Percentiles rank a stretch among this genome's conserved stretches.
These are phyloP conservation scores for Neurospora sp. DNA, from an alignment of 495 filamentous ascomycete genomes.

Conservation along the genomic window DNA sequence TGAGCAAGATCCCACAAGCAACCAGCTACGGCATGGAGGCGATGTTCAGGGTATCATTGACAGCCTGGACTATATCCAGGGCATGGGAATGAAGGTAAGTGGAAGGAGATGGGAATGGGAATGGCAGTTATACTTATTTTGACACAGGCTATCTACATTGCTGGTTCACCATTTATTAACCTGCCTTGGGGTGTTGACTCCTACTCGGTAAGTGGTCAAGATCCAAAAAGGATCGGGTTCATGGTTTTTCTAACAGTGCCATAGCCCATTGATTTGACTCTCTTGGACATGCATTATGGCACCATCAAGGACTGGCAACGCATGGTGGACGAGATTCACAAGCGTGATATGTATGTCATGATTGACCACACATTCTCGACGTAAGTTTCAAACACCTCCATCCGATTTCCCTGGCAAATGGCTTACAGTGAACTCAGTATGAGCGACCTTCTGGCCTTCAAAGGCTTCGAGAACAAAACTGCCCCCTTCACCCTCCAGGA, in stretches of 20 bases:
- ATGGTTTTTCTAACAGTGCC: constrained; percentile 2
- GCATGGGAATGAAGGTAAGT: constrained; percentile 54
- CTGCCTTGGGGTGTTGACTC: constrained; percentile 42
- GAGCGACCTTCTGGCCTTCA: constrained; percentile 47
- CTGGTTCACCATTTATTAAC: constrained; percentile 42
- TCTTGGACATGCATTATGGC: constrained; percentile 22
- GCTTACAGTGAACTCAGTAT: constrained; percentile 25
- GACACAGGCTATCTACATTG: constrained; percentile 54
- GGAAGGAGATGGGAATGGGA: neutral
- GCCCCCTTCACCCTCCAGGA: constrained; percentile 44
- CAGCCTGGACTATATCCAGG: constrained; percentile 62
- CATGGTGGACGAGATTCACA: constrained; percentile 55
- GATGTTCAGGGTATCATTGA: constrained; percentile 55
- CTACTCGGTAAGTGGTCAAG: constrained; percentile 29
- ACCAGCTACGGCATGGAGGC: constrained; percentile 61
- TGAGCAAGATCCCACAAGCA: constrained; percentile 57
- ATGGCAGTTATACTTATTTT: neutral
- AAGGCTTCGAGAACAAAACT: constrained; percentile 46
- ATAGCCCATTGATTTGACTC: constrained; percentile 48
- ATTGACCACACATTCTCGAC: constrained; percentile 63
- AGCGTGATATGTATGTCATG: constrained; percentile 62
- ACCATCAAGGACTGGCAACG: constrained; percentile 51
- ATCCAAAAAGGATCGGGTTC: neutral
- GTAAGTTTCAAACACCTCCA: constrained; percentile 4
- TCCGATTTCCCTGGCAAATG: neutral